Base-by-base conservation (phyloP, 352 stramenopile genomes). In the Phytophthora vignae region DNA sequence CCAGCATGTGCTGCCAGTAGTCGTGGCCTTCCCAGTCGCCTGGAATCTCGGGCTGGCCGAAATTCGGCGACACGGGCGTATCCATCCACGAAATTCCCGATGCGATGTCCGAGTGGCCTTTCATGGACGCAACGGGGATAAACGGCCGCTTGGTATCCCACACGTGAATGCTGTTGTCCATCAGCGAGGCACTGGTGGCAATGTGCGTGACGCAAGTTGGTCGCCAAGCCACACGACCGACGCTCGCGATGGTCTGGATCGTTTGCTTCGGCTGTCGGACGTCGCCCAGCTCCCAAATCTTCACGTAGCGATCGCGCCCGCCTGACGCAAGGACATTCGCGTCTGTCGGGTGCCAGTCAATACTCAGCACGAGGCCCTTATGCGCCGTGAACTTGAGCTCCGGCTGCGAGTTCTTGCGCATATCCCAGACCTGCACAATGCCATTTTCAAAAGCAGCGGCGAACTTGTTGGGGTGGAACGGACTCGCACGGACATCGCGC, bases 1-100 rank as follows among this genome's bases (percentile, higher is more conserved):
- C 87, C 22, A 97, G 75, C 85, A 96, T 94, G 63, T 96, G 90
- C 57, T 96, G 90, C 90, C 90, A 96, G 60, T 90, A 95, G 17
- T 90, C 75, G 19, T 90, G 86, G 2, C 90, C 88, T 65, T 94
- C 87, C 76, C 79, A 90, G 25, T 95, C 90, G 0, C 67, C 72
- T 57, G 68, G 72, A 54, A 79, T 76, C 55, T 78, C 72, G 27
- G 62, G 58, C 48, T 76, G 75, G 15, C 68, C 67, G 61, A 77
- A 78, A 59, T 72, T 82, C 36, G 74, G 57, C 14, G 69, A 78
- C 49, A 88, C 74, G 0, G 88, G 90, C 3, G 90, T 96, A 55
- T 96, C 90, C 67, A 97, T 81, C 90, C 90, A 97, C 21, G 84
- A 80, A 55, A 97, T 94, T 14, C 89, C 90, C 0, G 88, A 95